These are phyloP conservation scores for Lichtheimia ornata DNA, from an alignment of 371 early-diverging fungal species.

Conservation along the genomic window DNA sequence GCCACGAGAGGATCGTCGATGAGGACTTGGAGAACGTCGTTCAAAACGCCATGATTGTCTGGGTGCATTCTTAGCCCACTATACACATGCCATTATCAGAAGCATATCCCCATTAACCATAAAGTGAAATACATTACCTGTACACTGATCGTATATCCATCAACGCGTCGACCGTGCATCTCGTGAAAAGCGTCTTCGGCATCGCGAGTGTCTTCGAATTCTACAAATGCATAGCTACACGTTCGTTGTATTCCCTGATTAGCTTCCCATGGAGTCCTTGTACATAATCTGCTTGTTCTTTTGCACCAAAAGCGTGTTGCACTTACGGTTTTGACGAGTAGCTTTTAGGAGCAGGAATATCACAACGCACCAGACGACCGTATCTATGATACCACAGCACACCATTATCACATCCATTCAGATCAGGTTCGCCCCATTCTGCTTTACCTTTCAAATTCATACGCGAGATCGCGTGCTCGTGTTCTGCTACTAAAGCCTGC, in stretches of 20 bases:
- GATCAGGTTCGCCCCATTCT: background rate
- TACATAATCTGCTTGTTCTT: background rate
- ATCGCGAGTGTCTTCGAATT: slow-evolving; percentile 86
- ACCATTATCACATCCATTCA: background rate
- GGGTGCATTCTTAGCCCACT: slow-evolving; percentile 27
- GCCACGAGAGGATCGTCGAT: slow-evolving; percentile 6
- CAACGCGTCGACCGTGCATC: slow-evolving; percentile 82
- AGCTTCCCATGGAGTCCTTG: background rate
- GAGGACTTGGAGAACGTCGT: slow-evolving; percentile 43
- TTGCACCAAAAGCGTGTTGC: too few relatives aligned
- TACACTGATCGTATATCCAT: slow-evolving; percentile 74
- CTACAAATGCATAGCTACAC: slow-evolving; percentile 85
- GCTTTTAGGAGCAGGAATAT: slow-evolving; percentile 78
- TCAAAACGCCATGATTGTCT: slow-evolving; percentile 64
- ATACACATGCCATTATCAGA: slow-evolving; percentile 3
- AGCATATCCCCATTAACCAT: background rate
- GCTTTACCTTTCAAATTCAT: slow-evolving; percentile 81
- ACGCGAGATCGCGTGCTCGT: slow-evolving; percentile 79
- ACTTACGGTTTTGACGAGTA: slow-evolving; percentile 68
- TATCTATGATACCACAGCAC: slow-evolving; percentile 47
- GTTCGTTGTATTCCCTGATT: background rate
- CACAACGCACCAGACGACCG: slow-evolving; percentile 81
- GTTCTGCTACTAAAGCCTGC: slow-evolving; percentile 73
- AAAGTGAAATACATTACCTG: slow-evolving; percentile 54
- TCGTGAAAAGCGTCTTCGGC: slow-evolving; percentile 88